Conservation (phyloP, 108 stramenopile genomes). For the Halocafeteria seosinensis region DNA sequence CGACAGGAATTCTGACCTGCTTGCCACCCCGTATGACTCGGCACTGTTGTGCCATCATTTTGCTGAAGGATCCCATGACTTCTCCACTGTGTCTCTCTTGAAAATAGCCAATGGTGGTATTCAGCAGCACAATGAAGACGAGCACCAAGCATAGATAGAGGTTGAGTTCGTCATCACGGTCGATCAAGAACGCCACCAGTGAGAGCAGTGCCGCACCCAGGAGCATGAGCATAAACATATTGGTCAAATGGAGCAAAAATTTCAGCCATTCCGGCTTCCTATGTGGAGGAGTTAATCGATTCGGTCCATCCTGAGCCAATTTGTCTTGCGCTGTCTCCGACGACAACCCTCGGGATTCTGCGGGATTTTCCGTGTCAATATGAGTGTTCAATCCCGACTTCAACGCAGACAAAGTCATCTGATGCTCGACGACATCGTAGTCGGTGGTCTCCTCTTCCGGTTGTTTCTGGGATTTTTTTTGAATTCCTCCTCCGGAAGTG, state of each 20-base stretch:
- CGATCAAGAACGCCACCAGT: constrained; percentile 5
- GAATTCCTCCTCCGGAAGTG: too few species aligned
- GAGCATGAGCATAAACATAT: constrained; percentile 39
- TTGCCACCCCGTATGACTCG: constrained; percentile 5
- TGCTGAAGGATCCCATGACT: constrained; percentile 28
- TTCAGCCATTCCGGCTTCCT: constrained; percentile 34
- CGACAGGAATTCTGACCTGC: too few species aligned
- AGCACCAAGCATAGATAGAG: constrained; percentile 47
- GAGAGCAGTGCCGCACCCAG: constrained; percentile 15
- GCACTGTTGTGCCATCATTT: constrained; percentile 8
- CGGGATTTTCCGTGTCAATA: too few species aligned
- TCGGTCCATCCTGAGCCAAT: too few species aligned
- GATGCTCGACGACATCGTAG: too few species aligned
- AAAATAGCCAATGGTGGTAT: constrained; percentile 32
- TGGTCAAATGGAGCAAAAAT: constrained; percentile 36
- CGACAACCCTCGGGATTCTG: too few species aligned
- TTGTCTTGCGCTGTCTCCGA: too few species aligned
- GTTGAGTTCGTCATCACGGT: constrained; percentile 11
- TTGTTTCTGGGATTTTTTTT: too few species aligned
- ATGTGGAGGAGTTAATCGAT: constrained; percentile 37
- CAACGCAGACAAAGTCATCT: too few species aligned
- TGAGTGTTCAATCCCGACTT: too few species aligned
- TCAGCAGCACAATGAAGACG: constrained; percentile 36
- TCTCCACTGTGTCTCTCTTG: constrained; percentile 33
- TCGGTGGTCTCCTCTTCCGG: too few species aligned